Percentiles rank a stretch among this genome's conserved stretches.
These are phyloP conservation scores for Pseudoturritis turrita DNA, from an alignment of 345 rosid species.

Conservation along the genomic window DNA sequence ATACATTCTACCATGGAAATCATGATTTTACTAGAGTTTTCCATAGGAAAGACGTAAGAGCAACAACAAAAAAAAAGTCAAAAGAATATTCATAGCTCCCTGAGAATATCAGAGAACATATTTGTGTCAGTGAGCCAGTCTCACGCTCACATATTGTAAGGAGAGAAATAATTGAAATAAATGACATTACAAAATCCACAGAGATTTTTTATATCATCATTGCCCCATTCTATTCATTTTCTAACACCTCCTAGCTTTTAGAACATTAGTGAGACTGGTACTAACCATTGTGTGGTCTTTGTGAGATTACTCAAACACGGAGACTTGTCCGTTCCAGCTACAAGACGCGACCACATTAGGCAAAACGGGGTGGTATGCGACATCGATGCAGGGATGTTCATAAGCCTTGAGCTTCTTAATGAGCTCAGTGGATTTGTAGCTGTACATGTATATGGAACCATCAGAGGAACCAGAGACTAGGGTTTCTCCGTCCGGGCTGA, in stretches of 20 bases:
- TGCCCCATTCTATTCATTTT: background rate
- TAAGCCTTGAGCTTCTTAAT: constrained; percentile 59
- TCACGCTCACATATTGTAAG: constrained; percentile 3
- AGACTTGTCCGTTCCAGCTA: constrained; percentile 69
- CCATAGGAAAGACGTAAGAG: background rate
- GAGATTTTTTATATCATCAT: background rate
- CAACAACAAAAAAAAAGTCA: background rate
- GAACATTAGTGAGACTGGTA: background rate
- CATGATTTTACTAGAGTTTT: background rate
- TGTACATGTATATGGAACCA: constrained; percentile 56
- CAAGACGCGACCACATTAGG: constrained; percentile 63
- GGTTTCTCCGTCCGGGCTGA: constrained; percentile 64
- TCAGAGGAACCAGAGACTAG: constrained; percentile 78
- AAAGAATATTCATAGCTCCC: constrained; percentile 2
- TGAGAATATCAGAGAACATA: constrained; percentile 5
- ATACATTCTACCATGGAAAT: background rate
- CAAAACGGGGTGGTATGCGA: constrained; percentile 60
- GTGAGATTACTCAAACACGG: constrained; percentile 14
- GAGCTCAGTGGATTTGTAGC: constrained; percentile 44
- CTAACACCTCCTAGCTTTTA: background rate
- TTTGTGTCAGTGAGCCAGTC: constrained; percentile 2
- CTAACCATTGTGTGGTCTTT: background rate
- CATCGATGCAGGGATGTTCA: constrained; percentile 63
- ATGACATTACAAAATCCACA: background rate
- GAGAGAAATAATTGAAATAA: background rate